These are phyloP conservation scores for Ocimum tenuiflorum DNA, from an alignment of 257 asterid genomes.

Conservation along the genomic window DNA sequence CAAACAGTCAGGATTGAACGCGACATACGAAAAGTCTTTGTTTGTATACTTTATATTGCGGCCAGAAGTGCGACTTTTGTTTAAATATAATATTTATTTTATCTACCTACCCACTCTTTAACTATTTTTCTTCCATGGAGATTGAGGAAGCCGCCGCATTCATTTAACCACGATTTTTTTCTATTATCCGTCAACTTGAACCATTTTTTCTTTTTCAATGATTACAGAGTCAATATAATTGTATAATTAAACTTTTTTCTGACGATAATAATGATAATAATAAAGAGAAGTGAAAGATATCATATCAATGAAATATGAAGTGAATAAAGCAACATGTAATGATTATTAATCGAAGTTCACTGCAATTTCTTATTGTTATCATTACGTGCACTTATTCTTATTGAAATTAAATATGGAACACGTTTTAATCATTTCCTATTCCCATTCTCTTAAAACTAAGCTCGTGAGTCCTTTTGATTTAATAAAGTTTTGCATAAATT, in stretches of 20 bases:
- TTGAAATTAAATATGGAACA: not conserved
- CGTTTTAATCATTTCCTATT: not conserved
- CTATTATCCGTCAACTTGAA: not conserved
- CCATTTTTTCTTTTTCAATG: not conserved
- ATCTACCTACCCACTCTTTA: not conserved
- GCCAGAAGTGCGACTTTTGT: not conserved
- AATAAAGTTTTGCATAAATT: no score
- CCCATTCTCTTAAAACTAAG: not conserved
- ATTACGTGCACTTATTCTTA: not conserved
- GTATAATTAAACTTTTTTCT: not conserved
- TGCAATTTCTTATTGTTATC: not conserved
- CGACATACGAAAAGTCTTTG: not conserved
- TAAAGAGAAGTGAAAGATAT: not conserved
- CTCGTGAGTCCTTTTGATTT: no score
- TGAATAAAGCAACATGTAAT: not conserved
- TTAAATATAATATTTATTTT: not conserved
- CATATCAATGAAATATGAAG: not conserved
- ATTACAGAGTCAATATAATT: not conserved
- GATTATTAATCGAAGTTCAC: not conserved
- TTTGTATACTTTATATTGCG: not conserved
- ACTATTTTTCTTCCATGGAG: not conserved
- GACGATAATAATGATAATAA: not conserved
- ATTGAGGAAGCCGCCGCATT: constrained; percentile 1
- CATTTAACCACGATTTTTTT: not conserved
- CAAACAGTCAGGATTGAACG: no score